A percentile compares a stretch with the other conserved stretches of the same genome.
Conservation (phyloP, 495 filamentous ascomycete species). For the Darksidea phi region DNA sequence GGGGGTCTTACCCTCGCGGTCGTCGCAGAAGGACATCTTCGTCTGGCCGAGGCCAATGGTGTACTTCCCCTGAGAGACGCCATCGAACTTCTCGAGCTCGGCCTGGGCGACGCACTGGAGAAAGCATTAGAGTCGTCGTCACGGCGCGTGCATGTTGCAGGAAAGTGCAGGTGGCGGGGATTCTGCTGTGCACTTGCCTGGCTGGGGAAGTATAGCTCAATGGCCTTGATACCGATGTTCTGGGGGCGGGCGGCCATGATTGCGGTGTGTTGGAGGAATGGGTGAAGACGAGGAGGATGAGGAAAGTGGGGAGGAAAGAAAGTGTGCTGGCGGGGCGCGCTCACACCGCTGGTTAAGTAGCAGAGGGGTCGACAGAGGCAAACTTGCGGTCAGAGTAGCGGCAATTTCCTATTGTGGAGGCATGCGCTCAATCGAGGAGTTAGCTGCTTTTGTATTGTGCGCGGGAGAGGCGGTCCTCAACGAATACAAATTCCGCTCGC, state of each 20-base stretch:
- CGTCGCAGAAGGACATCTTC: slow-evolving; percentile 99
- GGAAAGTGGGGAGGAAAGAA: background rate
- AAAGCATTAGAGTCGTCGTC: slow-evolving; percentile 25
- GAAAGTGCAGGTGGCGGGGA: background rate
- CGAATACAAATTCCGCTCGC: background rate
- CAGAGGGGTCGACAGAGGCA: slow-evolving; percentile 27
- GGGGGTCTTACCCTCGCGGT: slow-evolving; percentile 77
- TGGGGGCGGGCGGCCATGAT: slow-evolving; percentile 83
- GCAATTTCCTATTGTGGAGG: slow-evolving; percentile 9
- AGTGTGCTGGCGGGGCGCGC: slow-evolving; percentile 3
- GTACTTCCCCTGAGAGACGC: slow-evolving; percentile 91
- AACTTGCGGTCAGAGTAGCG: slow-evolving; percentile 30
- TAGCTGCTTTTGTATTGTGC: slow-evolving; percentile 4
- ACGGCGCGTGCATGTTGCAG: background rate
- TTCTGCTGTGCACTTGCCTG: slow-evolving; percentile 62
- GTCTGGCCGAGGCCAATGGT: slow-evolving; percentile 99
- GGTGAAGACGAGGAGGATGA: background rate
- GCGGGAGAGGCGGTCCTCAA: background rate
- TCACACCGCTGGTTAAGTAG: slow-evolving; percentile 34
- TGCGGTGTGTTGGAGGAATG: slow-evolving; percentile 22
- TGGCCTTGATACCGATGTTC: slow-evolving; percentile 99
- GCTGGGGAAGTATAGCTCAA: slow-evolving; percentile 96
- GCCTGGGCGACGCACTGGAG: slow-evolving; percentile 90
- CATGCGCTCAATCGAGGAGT: background rate
- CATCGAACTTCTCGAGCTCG: slow-evolving; percentile 98